These are phyloP conservation scores for Ophiobolus disseminans DNA, from an alignment of 2,329 filamentous ascomycete species.

Conservation along the genomic window DNA sequence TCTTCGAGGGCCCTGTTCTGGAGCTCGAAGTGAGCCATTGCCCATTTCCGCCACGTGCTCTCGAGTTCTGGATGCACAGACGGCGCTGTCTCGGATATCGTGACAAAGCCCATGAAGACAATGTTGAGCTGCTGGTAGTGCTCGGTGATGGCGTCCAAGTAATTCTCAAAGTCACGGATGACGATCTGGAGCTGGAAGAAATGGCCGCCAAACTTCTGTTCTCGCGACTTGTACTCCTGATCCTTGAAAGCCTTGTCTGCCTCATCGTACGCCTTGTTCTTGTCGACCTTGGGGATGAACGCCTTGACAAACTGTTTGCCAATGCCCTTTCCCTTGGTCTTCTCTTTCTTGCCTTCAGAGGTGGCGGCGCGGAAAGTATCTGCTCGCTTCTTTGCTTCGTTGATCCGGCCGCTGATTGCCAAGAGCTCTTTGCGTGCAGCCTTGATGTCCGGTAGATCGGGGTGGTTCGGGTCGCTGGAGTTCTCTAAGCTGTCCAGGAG, in stretches of 20 bases:
- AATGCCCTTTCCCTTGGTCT: constrained; percentile 37
- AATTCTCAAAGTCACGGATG: constrained; percentile 90
- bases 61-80: constrained; percentile 77
- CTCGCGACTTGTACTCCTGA: constrained; percentile 76
- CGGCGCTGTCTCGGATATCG: constrained; percentile 73
- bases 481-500: constrained; percentile 81
- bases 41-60: constrained; percentile 93
- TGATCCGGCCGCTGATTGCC: constrained; percentile 72
- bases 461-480: constrained; percentile 81
- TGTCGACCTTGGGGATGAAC: constrained; percentile 87
- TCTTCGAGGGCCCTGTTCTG: constrained; percentile 82
- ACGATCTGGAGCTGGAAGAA: constrained; percentile 93
- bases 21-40: constrained; percentile 84
- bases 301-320: constrained; percentile 85
- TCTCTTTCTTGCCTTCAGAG: constrained; percentile 46
- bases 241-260: constrained; percentile 74
- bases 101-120: constrained; percentile 81
- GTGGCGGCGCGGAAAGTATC: constrained; percentile 70
- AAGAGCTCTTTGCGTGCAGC: constrained; percentile 74
- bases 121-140: constrained; percentile 83
- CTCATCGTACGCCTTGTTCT: constrained; percentile 75
- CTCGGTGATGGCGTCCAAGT: constrained; percentile 80
- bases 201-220: constrained; percentile 89
- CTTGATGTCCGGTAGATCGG: constrained; percentile 76
- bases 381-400: constrained; percentile 93